A percentile compares a stretch with the other conserved stretches of the same genome.
Evolutionary conservation across 202 grass and related monocot genomes (phyloP).

Genomic region (Miscanthus sacchariflorus): DNA sequence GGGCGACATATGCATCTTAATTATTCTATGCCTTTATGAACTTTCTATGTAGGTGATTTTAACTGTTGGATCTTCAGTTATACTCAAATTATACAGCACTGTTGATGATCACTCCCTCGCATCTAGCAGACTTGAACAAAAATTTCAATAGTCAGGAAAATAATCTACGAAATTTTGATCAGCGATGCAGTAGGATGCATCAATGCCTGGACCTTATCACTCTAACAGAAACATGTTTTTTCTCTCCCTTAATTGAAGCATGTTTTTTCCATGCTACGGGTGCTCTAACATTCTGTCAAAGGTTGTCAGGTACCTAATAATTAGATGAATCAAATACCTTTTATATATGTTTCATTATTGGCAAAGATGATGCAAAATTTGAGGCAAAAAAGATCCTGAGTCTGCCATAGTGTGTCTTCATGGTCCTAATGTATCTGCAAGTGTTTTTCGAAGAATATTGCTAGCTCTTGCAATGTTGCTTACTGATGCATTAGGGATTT

Average conservation of each 20-base stretch:
- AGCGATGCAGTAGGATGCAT: not conserved
- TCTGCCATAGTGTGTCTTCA: constrained; percentile 16
- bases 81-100: not conserved
- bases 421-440: constrained; percentile 3
- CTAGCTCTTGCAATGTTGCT: not conserved
- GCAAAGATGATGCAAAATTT: not conserved
- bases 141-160: not conserved
- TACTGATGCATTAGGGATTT: not conserved
- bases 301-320: constrained; percentile 43
- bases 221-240: not conserved
- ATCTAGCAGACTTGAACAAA: not conserved
- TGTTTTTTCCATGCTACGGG: not conserved
- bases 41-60: not conserved
- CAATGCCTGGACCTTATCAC: not conserved
- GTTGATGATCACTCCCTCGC: not conserved
- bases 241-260: not conserved
- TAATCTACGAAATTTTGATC: not conserved
- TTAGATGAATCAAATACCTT: constrained; percentile 1
- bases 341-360: not conserved
- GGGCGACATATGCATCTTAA: not conserved
- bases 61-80: not conserved
- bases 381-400: constrained; percentile 12
- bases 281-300: constrained; percentile 43
- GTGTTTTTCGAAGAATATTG: constrained; percentile 23
- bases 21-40: not conserved